These are phyloP conservation scores for Barnettozyma salicaria DNA, from an alignment of 805 yeast genomes.

Conservation along the genomic window DNA sequence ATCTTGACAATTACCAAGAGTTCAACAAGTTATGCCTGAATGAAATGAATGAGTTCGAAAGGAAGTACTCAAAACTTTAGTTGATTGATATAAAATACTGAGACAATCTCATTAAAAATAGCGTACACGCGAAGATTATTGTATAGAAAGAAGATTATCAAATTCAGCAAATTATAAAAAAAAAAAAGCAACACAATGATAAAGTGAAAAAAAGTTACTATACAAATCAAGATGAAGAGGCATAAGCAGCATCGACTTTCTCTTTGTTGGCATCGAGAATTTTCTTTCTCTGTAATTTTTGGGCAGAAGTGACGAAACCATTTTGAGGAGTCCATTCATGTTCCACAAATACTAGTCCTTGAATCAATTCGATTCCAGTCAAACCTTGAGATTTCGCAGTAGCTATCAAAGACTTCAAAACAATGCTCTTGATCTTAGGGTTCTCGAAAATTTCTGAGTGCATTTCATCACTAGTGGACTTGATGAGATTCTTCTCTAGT, in stretches of 20 bases:
- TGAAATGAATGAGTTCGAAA: conserved; percentile 41
- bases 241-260: conserved; percentile 62
- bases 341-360: conserved; percentile 70
- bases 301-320: conserved; percentile 92
- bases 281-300: conserved; percentile 90
- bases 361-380: conserved; percentile 76
- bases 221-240: background rate
- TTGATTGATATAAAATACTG: background rate
- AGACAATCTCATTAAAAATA: background rate
- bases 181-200: background rate
- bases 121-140: background rate
- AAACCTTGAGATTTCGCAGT: conserved; percentile 82
- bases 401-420: conserved; percentile 52
- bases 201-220: background rate
- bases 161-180: background rate
- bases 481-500: conserved; percentile 46
- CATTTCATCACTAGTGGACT: conserved; percentile 35
- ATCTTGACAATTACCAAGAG: conserved; percentile 53
- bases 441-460: conserved; percentile 44
- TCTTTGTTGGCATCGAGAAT: conserved; percentile 65
- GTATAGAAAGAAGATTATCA: background rate
- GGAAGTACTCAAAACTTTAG: background rate
- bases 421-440: conserved; percentile 45
- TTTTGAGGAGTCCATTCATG: conserved; percentile 98
- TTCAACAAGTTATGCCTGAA: conserved; percentile 47